Conservation (phyloP, 345 rosid species). For the Rhodamnia rubescens region DNA sequence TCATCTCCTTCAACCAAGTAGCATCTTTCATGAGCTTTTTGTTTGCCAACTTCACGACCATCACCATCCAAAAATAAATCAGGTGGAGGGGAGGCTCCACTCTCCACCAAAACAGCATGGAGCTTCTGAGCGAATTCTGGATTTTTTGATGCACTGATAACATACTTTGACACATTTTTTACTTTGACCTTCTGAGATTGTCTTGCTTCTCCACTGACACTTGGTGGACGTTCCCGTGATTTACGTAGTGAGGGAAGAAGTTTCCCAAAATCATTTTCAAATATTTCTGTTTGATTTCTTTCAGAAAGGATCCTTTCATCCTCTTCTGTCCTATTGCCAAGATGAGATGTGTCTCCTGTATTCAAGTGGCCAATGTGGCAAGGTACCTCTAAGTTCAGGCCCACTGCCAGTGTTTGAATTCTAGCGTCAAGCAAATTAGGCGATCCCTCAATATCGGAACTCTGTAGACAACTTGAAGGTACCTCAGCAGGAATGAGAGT, state of each 20-base stretch:
- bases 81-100: conserved; percentile 87
- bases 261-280: conserved; percentile 61
- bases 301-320: conserved; percentile 23
- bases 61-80: conserved; percentile 63
- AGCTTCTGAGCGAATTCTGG: conserved; percentile 88
- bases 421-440: conserved; percentile 25
- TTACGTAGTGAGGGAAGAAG: conserved; percentile 33
- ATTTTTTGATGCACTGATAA: conserved; percentile 84
- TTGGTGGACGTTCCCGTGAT: conserved; percentile 26
- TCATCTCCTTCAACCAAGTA: conserved; percentile 4
- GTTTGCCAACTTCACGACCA: conserved; percentile 29
- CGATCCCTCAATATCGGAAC: conserved; percentile 34
- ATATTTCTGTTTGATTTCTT: conserved; percentile 41
- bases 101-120: conserved; percentile 78
- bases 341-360: conserved; percentile 17
- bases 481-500: conserved; percentile 83
- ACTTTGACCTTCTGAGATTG: conserved; percentile 71
- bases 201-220: conserved; percentile 33
- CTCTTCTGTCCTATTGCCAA: conserved; percentile 24
- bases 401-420: conserved; percentile 15
- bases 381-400: conserved; percentile 8
- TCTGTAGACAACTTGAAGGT: conserved; percentile 53
- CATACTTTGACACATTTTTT: conserved; percentile 77
- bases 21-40: conserved; percentile 20
- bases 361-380: conserved; percentile 11